Evolutionary conservation across 208 protist genomes (phyloP), one percentile per base, ranked within the genome.

Genomic region (Acanthamoeba lugdunensis): DNA sequence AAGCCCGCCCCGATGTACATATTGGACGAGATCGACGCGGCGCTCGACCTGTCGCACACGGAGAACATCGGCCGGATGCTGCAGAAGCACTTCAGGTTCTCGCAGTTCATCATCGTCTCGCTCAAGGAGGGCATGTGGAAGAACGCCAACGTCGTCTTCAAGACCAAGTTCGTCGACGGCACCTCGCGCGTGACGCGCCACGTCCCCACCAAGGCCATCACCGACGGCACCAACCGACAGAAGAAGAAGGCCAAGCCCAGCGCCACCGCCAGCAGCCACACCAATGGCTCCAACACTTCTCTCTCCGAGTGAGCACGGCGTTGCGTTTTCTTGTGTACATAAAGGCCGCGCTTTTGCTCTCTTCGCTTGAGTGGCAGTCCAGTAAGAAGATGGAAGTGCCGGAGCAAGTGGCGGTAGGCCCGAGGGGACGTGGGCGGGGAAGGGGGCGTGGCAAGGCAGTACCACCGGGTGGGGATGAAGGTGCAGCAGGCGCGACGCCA

Each of bases 91-190:
- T 99, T 99, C 94, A 95, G 28, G 4, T 94, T 98, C 25, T 99
- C 98, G 1, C 99, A 99, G 96, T 99, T 99, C 94, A 97, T 99
- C 67, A 97, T 99, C 25, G 99, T 99, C 2, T 99, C 98, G 23
- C 97, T 99, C 37, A 99, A 99, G 95, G 97, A 98, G 73, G 97
- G 98, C 84, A 99, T 99, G 99, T 99, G 99, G 94, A 98, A 98
- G 94, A 99, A 99, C 95, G 99, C 99, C 84, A 99, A 99, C 95
- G 98, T 99, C 50, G 93, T 99, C 6, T 99, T 99, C 96, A 97
- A 98, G 90, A 98, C 99, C 14, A 98, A 98, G 85, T 98, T 99
- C 92, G 94, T 97, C 6, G 97, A 99, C 92, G 98, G 98, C 73
- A 85, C 95, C 4, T 96, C 94, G 33, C 89, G 82, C 28, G 95